Evolutionary conservation across 2,329 filamentous ascomycete species (phyloP).

Genomic region (Torrubiellomyces zombiae): DNA sequence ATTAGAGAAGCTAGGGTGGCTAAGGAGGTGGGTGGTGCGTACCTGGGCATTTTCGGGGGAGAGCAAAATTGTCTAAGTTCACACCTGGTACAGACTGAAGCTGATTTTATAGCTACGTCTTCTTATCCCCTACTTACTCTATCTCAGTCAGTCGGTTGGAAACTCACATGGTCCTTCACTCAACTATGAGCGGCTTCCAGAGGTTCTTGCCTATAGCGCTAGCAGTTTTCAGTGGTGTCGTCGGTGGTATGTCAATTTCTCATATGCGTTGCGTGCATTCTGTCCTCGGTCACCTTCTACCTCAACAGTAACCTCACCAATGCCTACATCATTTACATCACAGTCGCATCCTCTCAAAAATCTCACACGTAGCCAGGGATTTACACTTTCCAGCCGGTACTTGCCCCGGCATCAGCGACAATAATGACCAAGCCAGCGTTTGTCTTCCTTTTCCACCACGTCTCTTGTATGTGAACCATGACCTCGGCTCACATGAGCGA

Average conservation of each 20-base stretch:
- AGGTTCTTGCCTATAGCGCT: slow-evolving; percentile 18
- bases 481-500: slow-evolving; percentile 6
- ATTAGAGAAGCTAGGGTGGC: no score
- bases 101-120: no score
- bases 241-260: slow-evolving; percentile 14
- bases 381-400: slow-evolving; percentile 20
- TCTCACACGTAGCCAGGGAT: slow-evolving; percentile 10
- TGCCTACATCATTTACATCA: not conserved
- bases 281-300: slow-evolving; percentile 1
- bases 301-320: not conserved
- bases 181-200: slow-evolving; percentile 20
- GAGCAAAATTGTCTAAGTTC: no score
- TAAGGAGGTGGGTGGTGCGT: no score
- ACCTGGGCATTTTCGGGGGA: no score
- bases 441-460: no score
- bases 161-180: no score
- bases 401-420: slow-evolving; percentile 11
- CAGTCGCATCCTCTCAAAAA: not conserved
- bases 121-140: no score
- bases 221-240: slow-evolving; percentile 19
- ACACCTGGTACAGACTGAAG: slow-evolving; percentile 1
- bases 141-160: not conserved
- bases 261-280: not conserved
- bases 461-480: slow-evolving; percentile 4
- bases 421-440: no score